These are phyloP conservation scores for Diaporthe australafricana DNA, from an alignment of 2,329 filamentous ascomycete species.

Conservation along the genomic window DNA sequence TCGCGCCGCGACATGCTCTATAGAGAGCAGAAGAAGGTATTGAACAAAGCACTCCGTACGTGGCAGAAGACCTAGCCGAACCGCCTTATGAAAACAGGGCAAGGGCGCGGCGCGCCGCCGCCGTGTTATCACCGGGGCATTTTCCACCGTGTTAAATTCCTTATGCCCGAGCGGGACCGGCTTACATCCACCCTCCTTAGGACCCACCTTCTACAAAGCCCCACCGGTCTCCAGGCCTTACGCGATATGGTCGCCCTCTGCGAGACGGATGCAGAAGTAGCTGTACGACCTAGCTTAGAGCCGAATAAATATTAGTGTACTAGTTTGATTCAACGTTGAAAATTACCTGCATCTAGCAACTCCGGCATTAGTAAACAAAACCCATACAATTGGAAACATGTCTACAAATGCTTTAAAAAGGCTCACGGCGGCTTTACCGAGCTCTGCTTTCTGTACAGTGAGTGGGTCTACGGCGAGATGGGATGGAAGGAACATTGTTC, in stretches of 20 bases:
- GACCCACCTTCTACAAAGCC: not conserved
- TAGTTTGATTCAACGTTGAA: not conserved
- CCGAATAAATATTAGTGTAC: not conserved
- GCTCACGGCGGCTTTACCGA: not conserved
- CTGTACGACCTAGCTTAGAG: not conserved
- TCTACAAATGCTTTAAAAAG: not conserved
- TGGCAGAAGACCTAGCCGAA: not conserved
- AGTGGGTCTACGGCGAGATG: too few species aligned
- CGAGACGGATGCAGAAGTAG: not conserved
- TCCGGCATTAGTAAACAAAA: not conserved
- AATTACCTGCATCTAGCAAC: not conserved
- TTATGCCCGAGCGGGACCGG: not conserved
- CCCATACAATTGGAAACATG: not conserved
- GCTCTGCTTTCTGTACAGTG: too few species aligned
- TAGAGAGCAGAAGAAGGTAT: not conserved
- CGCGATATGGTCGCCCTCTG: not conserved
- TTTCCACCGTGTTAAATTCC: not conserved
- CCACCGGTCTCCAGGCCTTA: not conserved
- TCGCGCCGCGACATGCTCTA: not conserved
- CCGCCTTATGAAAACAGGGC: too few species aligned
- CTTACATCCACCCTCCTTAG: not conserved
- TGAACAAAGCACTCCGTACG: not conserved
- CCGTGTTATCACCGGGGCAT: not conserved
- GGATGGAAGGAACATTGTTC: too few species aligned
- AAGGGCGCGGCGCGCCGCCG: too few species aligned